These are phyloP conservation scores for Aspergillus funiculosus DNA, from an alignment of 495 filamentous ascomycete species.

Conservation along the genomic window DNA sequence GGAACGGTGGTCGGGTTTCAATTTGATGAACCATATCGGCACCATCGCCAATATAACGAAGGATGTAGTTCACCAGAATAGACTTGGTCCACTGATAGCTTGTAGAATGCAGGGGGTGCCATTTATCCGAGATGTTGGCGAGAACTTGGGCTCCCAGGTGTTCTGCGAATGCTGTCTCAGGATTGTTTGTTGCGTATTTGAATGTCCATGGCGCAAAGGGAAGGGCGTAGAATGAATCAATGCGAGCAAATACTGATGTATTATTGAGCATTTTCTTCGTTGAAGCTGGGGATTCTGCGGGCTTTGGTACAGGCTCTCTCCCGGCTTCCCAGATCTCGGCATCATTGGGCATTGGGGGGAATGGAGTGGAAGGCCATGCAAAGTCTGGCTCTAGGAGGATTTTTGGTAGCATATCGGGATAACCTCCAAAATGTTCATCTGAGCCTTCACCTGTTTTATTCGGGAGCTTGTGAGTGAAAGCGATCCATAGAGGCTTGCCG, in stretches of 20 bases:
- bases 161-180: constrained; percentile 16
- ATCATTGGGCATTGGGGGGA: constrained; percentile 12
- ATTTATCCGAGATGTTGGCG: constrained; percentile 30
- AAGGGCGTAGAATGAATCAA: constrained; percentile 3
- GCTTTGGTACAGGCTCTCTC: constrained; percentile 2
- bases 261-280: constrained; percentile 16
- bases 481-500: too few species aligned
- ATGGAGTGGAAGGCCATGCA: constrained; percentile 19
- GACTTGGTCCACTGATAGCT: constrained; percentile 40
- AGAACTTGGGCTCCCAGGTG: constrained; percentile 22
- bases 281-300: constrained; percentile 7
- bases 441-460: constrained; percentile 41
- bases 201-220: constrained; percentile 15
- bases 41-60: constrained; percentile 46
- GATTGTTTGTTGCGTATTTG: constrained; percentile 5
- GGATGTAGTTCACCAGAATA: constrained; percentile 40
- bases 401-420: constrained; percentile 37
- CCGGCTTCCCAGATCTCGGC: constrained; percentile 11
- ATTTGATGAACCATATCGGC: constrained; percentile 48
- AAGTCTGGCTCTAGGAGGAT: constrained; percentile 41
- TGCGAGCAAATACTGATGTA: constrained; percentile 6
- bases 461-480: not conserved
- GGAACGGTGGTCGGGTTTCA: constrained; percentile 46
- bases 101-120: constrained; percentile 47
- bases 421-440: constrained; percentile 51